Conservation (phyloP, 129 eudicot genomes). For the Artemisia annua region DNA sequence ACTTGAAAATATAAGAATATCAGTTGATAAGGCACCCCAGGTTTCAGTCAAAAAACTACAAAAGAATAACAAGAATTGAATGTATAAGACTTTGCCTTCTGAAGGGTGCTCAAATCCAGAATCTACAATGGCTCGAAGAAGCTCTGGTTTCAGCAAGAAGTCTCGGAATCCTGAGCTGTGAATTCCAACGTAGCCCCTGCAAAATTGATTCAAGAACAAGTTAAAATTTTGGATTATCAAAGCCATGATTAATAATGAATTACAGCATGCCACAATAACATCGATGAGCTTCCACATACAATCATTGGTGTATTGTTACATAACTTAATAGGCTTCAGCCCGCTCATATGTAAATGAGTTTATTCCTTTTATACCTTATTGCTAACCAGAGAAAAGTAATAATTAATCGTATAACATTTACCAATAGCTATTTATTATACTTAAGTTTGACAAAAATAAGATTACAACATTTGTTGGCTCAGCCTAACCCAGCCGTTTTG, state of each 20-base stretch:
- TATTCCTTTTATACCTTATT: too few relatives aligned
- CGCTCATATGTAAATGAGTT: too few relatives aligned
- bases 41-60: neutral
- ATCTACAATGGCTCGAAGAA: conserved; percentile 83
- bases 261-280: neutral
- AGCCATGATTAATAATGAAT: neutral
- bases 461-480: too few relatives aligned
- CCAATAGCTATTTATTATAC: too few relatives aligned
- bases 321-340: too few relatives aligned
- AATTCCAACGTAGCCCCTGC: conserved; percentile 87
- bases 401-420: too few relatives aligned
- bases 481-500: too few relatives aligned
- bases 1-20: too few relatives aligned
- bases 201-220: conserved; percentile 15
- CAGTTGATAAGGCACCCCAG: neutral
- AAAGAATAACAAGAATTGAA: neutral
- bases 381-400: too few relatives aligned
- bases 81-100: conserved; percentile 64
- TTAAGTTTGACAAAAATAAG: too few relatives aligned
- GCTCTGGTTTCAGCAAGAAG: conserved; percentile 90
- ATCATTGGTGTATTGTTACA: too few relatives aligned
- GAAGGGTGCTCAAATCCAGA: conserved; percentile 97
- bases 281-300: too few relatives aligned
- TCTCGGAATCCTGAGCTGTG: conserved; percentile 95
- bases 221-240: neutral